Evolutionary conservation across 768 basidiomycete genomes (phyloP), one percentile per base, ranked within the genome.

Genomic region (Harrya chromipes): DNA sequence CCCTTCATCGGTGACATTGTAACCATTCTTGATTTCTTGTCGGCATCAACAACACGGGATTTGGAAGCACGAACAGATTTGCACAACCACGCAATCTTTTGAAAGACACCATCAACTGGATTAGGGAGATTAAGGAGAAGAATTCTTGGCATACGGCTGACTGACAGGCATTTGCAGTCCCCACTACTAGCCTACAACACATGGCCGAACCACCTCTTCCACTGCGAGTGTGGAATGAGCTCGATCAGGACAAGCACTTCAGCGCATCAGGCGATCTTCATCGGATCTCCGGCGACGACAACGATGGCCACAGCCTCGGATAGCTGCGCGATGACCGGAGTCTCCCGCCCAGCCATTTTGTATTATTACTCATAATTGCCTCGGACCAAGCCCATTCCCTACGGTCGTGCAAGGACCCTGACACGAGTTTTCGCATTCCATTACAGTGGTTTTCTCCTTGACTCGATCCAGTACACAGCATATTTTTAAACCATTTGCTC

Each of bases 301-400:
- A 56, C 57, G 39, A 40, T 38, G 27, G 37, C 17, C 50, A 54
- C 58, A 60, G 54, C 66, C 56, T 46, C 50, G 16, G 37, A 40
- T 43, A 44, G 59, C 61, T 54, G 61, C 36, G 52, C 48, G 35
- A 49, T 44, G 19, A 42, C 24, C 48, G 23, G 53, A 46, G 35
- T 44, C 47, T 33, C 41, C 46, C 49, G 39, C 52, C 47, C 49
- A 52, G 41, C 49, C 41, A 35, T 51, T 53, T 65, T 65, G 64
- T 65, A 65, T 65, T 58, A 68, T 68, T 68, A 66, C 64, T 68
- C 66, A 66, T 66, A 65, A 68, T 47, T 52, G 50, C 54, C 61
- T 63, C 49, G 48, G 65, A 65, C 55, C 52, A 40, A 60, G 42
- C 47, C 45, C 46, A 46, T 47, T 54, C 46, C 49, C 19, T 49